Evolutionary conservation across 2,329 filamentous ascomycete species (phyloP).

Genomic region (Akanthomyces dipterigenus): DNA sequence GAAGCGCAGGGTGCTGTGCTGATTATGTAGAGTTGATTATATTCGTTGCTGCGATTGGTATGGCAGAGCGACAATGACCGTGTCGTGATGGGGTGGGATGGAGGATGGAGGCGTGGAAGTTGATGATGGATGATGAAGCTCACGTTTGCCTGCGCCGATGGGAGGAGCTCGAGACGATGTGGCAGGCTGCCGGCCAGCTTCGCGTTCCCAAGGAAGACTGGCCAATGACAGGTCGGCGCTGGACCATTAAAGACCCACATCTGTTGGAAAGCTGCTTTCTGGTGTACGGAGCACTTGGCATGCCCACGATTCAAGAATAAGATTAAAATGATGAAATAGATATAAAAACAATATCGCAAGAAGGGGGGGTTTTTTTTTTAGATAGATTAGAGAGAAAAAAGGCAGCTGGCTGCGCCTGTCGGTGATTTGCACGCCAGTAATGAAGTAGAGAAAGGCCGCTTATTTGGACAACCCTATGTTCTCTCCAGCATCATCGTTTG

Average conservation of each 20-base stretch:
- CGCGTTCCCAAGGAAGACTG: conserved; percentile 4
- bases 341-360: no score
- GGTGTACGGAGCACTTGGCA: no score
- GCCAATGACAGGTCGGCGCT: background rate
- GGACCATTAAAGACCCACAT: background rate
- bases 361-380: no score
- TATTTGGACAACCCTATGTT: no score
- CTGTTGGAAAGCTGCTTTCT: background rate
- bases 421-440: no score
- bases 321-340: no score
- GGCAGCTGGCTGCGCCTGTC: no score
- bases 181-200: conserved; percentile 11
- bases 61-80: background rate
- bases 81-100: background rate
- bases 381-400: no score
- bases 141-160: conserved; percentile 10
- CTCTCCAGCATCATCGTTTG: no score
- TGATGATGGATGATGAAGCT: conserved; percentile 15
- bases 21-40: background rate
- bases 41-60: background rate
- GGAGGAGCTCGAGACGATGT: background rate
- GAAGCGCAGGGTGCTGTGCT: background rate
- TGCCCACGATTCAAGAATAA: no score
- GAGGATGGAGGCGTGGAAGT: background rate
- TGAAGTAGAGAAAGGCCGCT: no score